Evolutionary conservation across 495 filamentous ascomycete species (phyloP), one percentile per base, ranked within the genome.

Genomic region (Friedmanniomyces simplex): DNA sequence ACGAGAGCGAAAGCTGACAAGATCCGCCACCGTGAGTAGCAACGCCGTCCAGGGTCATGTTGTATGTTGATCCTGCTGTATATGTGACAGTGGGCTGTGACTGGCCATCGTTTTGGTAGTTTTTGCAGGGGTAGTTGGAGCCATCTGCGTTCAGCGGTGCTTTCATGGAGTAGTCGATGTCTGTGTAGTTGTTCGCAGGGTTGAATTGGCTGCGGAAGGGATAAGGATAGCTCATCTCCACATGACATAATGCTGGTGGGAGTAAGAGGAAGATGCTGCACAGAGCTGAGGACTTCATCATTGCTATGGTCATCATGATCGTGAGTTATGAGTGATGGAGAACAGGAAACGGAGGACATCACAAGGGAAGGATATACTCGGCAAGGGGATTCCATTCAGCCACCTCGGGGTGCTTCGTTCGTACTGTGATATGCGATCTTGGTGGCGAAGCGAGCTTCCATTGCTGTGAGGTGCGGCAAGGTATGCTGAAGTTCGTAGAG

Each of bases 71-170:
- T 52, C 84, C 85, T 2, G 82, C 79, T 2, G 67, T 69, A 54
- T 77, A 86, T 5, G 72, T 78, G 16, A 70, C 76, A 1, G 75
- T 73, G 11, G 76, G 54, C 49, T 72, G 79, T 21, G 75, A 71
- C 12, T 73, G 43, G 16, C 72, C 76, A 49, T 73, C 57, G n/a
- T 71, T 71, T 21, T 80, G 77, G 64, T 85, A 81, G n/a, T 79
- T 79, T 72, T 85, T 85, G 77, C 84, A 87, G 3, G 83, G 80
- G 65, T 74, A 86, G 66, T 83, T 69, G 22, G 72, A 68, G 21
- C 79, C 77, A 41, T 55, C 61, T 4, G 54, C 55, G 36, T 63
- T 65, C 53, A 85, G 75, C 13, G 84, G 83, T 5, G 74, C 67
- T 1, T 77, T 79, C 67, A 81, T 79, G 58, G 66, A 65, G 68